A percentile compares a stretch with the other conserved stretches of the same genome.
phyloP scores from a whole-genome alignment of 2,329 filamentous ascomycete genomes.

The Penicillium sp. region DNA sequence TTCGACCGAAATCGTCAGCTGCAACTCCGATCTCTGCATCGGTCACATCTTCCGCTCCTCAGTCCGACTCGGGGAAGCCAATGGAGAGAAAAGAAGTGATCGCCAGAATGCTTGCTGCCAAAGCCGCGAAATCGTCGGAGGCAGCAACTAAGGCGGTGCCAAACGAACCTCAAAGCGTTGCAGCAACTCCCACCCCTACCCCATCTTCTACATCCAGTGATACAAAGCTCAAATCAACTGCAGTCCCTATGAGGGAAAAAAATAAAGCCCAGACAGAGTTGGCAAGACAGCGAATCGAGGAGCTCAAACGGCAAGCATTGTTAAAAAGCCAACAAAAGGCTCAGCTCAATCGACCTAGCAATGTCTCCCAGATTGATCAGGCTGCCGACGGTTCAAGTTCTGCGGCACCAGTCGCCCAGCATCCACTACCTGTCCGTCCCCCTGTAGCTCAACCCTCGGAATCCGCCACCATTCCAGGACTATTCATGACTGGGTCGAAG shows the following conservation, averaged over 20 bases:
- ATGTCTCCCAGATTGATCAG: neutral
- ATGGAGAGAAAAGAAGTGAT: constrained; percentile 75
- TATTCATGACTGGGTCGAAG: constrained; percentile 48
- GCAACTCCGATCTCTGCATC: constrained; percentile 5
- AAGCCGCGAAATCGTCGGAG: constrained; percentile 56
- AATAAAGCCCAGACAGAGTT: constrained; percentile 71
- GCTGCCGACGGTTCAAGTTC: neutral
- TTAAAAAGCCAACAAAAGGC: constrained; percentile 39
- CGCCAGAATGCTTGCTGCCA: constrained; percentile 72
- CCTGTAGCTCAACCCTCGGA: constrained; percentile 30
- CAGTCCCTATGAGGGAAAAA: constrained; percentile 42
- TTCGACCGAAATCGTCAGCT: neutral
- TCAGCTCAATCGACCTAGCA: constrained; percentile 12
- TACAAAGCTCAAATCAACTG: constrained; percentile 24
- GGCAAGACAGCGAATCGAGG: constrained; percentile 75
- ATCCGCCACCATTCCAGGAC: constrained; percentile 50
- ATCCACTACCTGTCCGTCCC: constrained; percentile 41
- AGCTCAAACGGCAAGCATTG: constrained; percentile 59
- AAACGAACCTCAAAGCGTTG: neutral
- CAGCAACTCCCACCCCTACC: constrained; percentile 6
- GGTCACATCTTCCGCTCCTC: constrained; percentile 4
- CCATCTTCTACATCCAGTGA: constrained; percentile 7
- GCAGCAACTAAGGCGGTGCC: constrained; percentile 16
- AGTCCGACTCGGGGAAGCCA: constrained; percentile 37
- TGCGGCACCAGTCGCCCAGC: constrained; percentile 25